Base-by-base conservation (phyloP, 352 stramenopile genomes). In the Phytophthora agathidicida region DNA sequence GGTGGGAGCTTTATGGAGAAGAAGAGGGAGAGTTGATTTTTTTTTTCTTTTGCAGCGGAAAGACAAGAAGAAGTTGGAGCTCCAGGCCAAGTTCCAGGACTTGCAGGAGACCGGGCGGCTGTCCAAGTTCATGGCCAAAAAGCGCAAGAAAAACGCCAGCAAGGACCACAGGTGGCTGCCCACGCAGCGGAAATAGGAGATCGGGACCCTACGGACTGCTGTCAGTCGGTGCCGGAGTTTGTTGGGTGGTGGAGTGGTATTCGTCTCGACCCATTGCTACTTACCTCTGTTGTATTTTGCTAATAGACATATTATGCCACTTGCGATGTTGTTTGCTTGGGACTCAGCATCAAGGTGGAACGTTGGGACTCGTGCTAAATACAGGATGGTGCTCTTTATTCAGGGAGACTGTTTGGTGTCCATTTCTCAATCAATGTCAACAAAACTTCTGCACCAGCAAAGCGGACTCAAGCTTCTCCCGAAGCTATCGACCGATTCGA, bases 41-140 rank as follows among this genome's bases (percentile, higher is more conserved):
- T 22, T 23, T 39, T 23, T 10, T 42, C 10, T 41, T 20, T 45
- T 69, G 33, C 60, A 93, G 85, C 79, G 83, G 55, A 96, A 94
- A 51, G 91, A 97, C 77, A 95, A 96, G 81, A 96, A 96, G 57
- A 91, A 88, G 55, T 36, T 97, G 26, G 90, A 96, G 66, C 73
- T 97, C 22, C 79, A 96, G 23, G 77, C 91, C 71, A 95, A 96
- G 58, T 98, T 96, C 76, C 80, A 97, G 56, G 86, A 94, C 45
- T 64, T 98, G 23, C 79, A 94, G 57, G 83, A 94, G 36, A 85
- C 76, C 14, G 91, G 91, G n/a, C 88, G 83, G 37, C 65, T 98
- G 42, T 90, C 85, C 44, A 97, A 96, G 65, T 97, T 96, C 58
- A 93, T 98, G 88, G 88, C 91, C 45, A 97, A 97, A 68, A 96